These are phyloP conservation scores for Pestalotiopsis sp. DNA, from an alignment of 2,329 filamentous ascomycete species.

Conservation along the genomic window DNA sequence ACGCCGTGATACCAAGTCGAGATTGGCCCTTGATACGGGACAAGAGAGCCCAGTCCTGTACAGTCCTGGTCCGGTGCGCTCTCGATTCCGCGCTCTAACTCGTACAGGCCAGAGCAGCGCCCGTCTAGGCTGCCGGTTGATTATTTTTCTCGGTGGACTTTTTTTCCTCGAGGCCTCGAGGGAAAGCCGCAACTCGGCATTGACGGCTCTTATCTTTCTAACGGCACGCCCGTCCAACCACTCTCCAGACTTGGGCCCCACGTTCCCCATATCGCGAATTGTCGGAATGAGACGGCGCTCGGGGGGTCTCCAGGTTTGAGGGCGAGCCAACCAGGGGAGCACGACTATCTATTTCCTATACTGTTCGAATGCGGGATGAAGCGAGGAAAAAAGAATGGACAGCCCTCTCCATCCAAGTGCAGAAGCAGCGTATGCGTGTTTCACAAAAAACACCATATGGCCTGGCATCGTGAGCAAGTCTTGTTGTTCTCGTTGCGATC, in stretches of 20 bases:
- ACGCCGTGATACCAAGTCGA: not conserved
- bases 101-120: not conserved
- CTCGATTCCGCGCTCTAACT: not conserved
- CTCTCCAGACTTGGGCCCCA: slow-evolving; percentile 22
- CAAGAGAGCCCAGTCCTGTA: not conserved
- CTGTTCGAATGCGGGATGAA: not conserved
- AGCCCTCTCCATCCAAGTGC: not conserved
- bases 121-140: too few species aligned
- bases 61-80: not conserved
- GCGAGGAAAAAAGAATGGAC: not conserved
- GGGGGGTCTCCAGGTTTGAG: not conserved
- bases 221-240: slow-evolving; percentile 14
- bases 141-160: too few species aligned
- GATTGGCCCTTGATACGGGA: not conserved
- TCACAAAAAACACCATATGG: not conserved
- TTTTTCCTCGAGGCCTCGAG: not conserved
- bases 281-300: slow-evolving; percentile 9
- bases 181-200: slow-evolving; percentile 4
- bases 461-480: not conserved
- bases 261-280: slow-evolving; percentile 26
- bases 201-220: slow-evolving; percentile 27
- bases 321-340: not conserved
- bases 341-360: not conserved
- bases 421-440: not conserved
- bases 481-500: not conserved